These are phyloP conservation scores for Viridothelium virens DNA, from an alignment of 495 filamentous ascomycete genomes.

Conservation along the genomic window DNA sequence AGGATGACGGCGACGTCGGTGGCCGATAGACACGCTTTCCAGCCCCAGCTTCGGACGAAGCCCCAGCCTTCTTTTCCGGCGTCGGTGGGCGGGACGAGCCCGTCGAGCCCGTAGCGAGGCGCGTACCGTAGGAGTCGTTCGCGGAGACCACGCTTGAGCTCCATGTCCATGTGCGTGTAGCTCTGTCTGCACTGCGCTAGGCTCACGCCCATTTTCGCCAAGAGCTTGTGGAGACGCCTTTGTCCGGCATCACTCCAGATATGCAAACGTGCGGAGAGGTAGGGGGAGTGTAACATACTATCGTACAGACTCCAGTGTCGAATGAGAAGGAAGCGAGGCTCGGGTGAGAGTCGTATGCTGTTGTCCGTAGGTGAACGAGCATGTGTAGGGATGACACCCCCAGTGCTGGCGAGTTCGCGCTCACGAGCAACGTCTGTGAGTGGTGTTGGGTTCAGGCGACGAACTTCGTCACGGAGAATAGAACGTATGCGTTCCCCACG, in stretches of 20 bases:
- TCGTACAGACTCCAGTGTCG: constrained; percentile 97
- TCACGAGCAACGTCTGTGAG: constrained; percentile 48
- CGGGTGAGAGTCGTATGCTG: constrained; percentile 84
- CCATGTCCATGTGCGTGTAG: constrained; percentile 98
- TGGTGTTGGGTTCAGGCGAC: constrained; percentile 82
- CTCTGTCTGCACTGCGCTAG: constrained; percentile 87
- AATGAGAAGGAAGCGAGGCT: constrained; percentile 88
- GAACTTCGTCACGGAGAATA: constrained; percentile 85
- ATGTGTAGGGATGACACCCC: constrained; percentile 76
- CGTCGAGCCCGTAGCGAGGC: constrained; percentile 83
- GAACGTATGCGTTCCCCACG: constrained; percentile 77
- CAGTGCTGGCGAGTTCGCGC: constrained; percentile 46
- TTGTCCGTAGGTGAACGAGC: constrained; percentile 84
- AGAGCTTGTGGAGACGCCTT: constrained; percentile 86
- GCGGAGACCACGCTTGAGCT: constrained; percentile 82
- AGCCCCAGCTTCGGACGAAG: constrained; percentile 95
- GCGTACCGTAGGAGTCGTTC: constrained; percentile 81
- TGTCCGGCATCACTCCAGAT: constrained; percentile 87
- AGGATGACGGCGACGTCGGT: constrained; percentile 86
- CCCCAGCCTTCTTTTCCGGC: constrained; percentile 82
- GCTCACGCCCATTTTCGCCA: constrained; percentile 97
- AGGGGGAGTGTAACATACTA: constrained; percentile 95
- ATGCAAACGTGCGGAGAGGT: constrained; percentile 83
- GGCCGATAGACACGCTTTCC: constrained; percentile 87
- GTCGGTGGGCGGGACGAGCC: constrained; percentile 65